Conservation (phyloP, 1,139 yeast genomes). For the Neolecta irregularis region DNA sequence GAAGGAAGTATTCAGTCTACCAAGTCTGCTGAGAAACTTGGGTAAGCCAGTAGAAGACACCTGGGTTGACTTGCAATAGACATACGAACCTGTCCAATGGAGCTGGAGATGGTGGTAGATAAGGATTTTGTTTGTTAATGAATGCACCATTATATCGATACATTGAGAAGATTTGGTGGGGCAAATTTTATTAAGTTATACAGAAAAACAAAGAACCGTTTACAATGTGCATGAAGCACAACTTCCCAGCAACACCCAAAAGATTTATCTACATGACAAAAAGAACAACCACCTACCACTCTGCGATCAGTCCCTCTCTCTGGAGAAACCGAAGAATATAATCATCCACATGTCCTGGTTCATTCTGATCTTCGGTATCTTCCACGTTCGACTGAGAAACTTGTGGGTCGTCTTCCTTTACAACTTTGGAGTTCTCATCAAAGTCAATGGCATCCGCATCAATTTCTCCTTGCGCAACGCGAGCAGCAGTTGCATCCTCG, state of each 20-base stretch:
- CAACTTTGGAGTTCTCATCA: constrained; percentile 26
- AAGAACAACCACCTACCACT: constrained; percentile 5
- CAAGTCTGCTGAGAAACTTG: background rate
- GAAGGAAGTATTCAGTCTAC: background rate
- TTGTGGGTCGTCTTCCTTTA: constrained; percentile 17
- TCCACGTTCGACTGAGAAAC: constrained; percentile 18
- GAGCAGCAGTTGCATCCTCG: constrained; percentile 88
- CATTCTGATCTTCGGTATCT: constrained; percentile 40
- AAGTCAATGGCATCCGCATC: constrained; percentile 76
- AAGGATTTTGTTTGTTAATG: background rate
- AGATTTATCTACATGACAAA: background rate
- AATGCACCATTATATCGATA: background rate
- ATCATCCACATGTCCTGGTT: constrained; percentile 83
- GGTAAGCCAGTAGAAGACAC: background rate
- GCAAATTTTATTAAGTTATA: background rate
- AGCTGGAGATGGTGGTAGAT: background rate
- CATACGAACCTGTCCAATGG: too few relatives aligned
- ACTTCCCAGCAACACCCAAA: background rate
- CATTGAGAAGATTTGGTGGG: background rate
- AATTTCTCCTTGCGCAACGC: constrained; percentile 74
- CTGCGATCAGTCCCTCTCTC: constrained; percentile 10
- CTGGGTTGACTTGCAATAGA: too few relatives aligned
- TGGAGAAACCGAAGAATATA: constrained; percentile 88
- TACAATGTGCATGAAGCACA: background rate
- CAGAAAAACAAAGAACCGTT: background rate